phyloP scores from a whole-genome alignment of 148 eudicot genomes.

The Fallopia convolvulus region DNA sequence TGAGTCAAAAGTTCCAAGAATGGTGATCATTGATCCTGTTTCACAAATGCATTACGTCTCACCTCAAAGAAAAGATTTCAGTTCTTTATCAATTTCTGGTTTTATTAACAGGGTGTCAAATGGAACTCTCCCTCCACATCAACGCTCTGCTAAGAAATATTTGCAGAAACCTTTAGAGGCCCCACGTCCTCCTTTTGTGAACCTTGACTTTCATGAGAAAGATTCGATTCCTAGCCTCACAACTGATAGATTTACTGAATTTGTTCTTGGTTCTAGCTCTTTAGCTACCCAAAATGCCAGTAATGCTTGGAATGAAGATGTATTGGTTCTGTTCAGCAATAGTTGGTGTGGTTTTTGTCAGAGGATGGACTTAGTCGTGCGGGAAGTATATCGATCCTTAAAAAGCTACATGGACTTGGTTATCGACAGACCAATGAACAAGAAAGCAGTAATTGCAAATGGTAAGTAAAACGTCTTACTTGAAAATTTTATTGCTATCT shows the following conservation, averaged over 20 bases:
- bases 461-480: slow-evolving; percentile 27
- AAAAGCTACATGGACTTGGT: slow-evolving; percentile 43
- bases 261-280: slow-evolving; percentile 51
- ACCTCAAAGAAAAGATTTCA: slow-evolving; percentile 33
- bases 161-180: slow-evolving; percentile 31
- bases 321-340: slow-evolving; percentile 72
- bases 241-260: slow-evolving; percentile 45
- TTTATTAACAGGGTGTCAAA: slow-evolving; percentile 50
- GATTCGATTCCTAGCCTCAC: slow-evolving; percentile 65
- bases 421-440: slow-evolving; percentile 24
- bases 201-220: slow-evolving; percentile 71
- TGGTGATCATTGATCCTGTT: slow-evolving; percentile 71
- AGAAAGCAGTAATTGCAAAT: slow-evolving; percentile 22
- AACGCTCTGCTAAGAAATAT: slow-evolving; percentile 33
- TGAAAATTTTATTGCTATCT: neutral
- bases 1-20: slow-evolving; percentile 47
- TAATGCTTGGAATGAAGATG: slow-evolving; percentile 48
- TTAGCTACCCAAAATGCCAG: slow-evolving; percentile 29
- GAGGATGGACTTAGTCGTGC: slow-evolving; percentile 75
- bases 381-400: slow-evolving; percentile 69
- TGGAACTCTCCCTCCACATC: slow-evolving; percentile 67
- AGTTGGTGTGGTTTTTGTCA: slow-evolving; percentile 95
- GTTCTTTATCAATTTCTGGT: slow-evolving; percentile 33
- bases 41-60: slow-evolving; percentile 61
- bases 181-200: slow-evolving; percentile 72